Evolutionary conservation across 2,329 filamentous ascomycete genomes (phyloP).

Genomic region (Claviceps sp.): DNA sequence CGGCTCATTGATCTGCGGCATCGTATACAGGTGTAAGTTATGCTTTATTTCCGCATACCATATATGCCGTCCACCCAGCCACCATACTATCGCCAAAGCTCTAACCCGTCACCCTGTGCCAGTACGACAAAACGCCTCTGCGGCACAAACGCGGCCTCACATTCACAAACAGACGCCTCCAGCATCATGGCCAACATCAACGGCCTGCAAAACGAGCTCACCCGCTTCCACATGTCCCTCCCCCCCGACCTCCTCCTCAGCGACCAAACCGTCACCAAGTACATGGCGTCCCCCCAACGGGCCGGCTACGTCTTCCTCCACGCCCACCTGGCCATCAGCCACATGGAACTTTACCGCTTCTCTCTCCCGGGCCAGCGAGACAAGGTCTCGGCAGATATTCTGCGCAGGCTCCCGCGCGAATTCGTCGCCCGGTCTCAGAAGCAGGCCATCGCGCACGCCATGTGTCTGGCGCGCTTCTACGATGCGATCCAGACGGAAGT

Average conservation of each 20-base stretch:
- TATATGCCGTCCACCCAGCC: not conserved
- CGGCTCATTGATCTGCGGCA: slow-evolving; percentile 24
- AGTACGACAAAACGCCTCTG: slow-evolving; percentile 17
- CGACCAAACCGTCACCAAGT: slow-evolving; percentile 20
- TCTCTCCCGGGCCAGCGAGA: slow-evolving; percentile 23
- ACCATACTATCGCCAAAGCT: too few relatives aligned
- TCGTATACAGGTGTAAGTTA: slow-evolving; percentile 22
- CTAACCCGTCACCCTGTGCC: not conserved
- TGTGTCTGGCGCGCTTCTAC: slow-evolving; percentile 23
- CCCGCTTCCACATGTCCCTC: slow-evolving; percentile 22
- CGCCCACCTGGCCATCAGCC: slow-evolving; percentile 21
- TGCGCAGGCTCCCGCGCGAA: slow-evolving; percentile 21
- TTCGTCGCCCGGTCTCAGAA: slow-evolving; percentile 24
- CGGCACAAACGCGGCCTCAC: slow-evolving; percentile 7
- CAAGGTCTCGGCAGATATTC: slow-evolving; percentile 18
- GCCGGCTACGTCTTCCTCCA: slow-evolving; percentile 25
- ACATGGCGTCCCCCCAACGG: slow-evolving; percentile 18
- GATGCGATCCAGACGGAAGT: slow-evolving; percentile 19
- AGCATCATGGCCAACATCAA: slow-evolving; percentile 24
- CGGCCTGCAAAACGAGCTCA: slow-evolving; percentile 23
- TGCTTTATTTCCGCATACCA: not conserved
- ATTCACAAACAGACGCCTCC: slow-evolving; percentile 19
- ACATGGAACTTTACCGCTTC: slow-evolving; percentile 27
- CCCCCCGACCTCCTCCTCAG: slow-evolving; percentile 20
- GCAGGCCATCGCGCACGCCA: slow-evolving; percentile 25